These are phyloP conservation scores for Malus hybrid DNA, from an alignment of 331 rosid species.

Conservation along the genomic window DNA sequence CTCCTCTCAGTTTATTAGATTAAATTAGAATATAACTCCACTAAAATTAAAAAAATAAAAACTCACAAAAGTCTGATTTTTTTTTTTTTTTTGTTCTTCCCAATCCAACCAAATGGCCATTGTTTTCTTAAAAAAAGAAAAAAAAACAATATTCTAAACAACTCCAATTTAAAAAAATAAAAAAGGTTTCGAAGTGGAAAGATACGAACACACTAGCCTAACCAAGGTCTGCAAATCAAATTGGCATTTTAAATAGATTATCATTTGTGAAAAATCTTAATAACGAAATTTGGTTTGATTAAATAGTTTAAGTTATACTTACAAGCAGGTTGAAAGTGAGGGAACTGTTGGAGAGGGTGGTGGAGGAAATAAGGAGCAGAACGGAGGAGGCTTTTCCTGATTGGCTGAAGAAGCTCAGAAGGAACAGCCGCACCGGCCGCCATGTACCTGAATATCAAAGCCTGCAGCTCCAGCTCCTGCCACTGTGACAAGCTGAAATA, in stretches of 20 bases:
- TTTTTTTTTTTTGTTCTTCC: too few species aligned
- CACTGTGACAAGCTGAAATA: constrained; percentile 76
- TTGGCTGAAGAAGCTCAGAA: constrained; percentile 75
- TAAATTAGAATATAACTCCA: too few species aligned
- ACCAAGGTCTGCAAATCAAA: not conserved
- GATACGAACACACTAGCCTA: too few species aligned
- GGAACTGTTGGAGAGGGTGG: constrained; percentile 43
- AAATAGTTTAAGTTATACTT: constrained; percentile 17
- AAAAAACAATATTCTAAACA: too few species aligned
- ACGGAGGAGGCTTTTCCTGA: constrained; percentile 65
- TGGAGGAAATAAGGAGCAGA: constrained; percentile 42
- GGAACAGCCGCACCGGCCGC: constrained; percentile 85
- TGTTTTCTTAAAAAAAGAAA: too few species aligned
- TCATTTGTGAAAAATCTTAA: not conserved
- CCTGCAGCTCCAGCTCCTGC: constrained; percentile 97
- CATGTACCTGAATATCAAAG: constrained; percentile 80
- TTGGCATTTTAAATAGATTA: not conserved
- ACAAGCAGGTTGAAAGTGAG: constrained; percentile 61
- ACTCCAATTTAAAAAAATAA: too few species aligned
- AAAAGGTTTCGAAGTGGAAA: too few species aligned
- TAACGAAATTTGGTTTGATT: not conserved
- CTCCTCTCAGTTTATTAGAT: too few species aligned
- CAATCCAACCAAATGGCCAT: too few species aligned
- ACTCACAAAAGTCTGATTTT: too few species aligned
- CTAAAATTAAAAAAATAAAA: too few species aligned